Conservation (phyloP, 2,329 filamentous ascomycete genomes). For the Colletotrichum sp. region DNA sequence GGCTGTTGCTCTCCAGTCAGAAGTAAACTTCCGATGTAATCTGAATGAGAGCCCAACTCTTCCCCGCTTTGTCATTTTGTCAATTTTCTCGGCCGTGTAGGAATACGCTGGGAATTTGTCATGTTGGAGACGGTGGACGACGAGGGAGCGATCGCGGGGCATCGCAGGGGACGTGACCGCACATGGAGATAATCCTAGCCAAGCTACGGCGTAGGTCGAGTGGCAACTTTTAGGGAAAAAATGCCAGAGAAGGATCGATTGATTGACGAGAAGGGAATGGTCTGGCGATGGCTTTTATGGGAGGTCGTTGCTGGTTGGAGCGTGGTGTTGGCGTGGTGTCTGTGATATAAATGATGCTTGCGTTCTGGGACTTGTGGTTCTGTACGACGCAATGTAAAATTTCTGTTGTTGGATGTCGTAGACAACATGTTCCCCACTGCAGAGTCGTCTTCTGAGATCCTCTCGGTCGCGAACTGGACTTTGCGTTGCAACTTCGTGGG, state of each 20-base stretch:
- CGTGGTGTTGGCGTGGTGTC: too few species aligned
- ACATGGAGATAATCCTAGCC: too few species aligned
- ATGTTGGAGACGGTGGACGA: accelerated
- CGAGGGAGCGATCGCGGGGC: too few species aligned
- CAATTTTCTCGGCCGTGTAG: neutral
- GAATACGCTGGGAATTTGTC: neutral
- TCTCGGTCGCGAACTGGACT: neutral
- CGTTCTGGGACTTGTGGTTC: neutral
- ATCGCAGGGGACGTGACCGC: too few species aligned
- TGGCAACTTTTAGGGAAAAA: accelerated
- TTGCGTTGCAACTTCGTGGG: accelerated
- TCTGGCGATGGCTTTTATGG: neutral
- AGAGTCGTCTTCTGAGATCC: accelerated
- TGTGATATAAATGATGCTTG: neutral
- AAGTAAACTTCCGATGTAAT: accelerated
- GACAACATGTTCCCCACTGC: accelerated
- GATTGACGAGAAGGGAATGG: too few species aligned
- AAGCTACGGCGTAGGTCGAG: too few species aligned
- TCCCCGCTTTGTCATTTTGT: accelerated
- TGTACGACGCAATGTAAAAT: neutral
- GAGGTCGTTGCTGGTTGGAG: neutral
- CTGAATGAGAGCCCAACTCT: neutral
- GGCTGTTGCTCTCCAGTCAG: accelerated
- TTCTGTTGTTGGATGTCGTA: too few species aligned
- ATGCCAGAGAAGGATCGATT: too few species aligned